Evolutionary conservation across 2,329 filamentous ascomycete species (phyloP), one percentile per base, ranked within the genome.

Genomic region (Fonsecaea pugnacius): DNA sequence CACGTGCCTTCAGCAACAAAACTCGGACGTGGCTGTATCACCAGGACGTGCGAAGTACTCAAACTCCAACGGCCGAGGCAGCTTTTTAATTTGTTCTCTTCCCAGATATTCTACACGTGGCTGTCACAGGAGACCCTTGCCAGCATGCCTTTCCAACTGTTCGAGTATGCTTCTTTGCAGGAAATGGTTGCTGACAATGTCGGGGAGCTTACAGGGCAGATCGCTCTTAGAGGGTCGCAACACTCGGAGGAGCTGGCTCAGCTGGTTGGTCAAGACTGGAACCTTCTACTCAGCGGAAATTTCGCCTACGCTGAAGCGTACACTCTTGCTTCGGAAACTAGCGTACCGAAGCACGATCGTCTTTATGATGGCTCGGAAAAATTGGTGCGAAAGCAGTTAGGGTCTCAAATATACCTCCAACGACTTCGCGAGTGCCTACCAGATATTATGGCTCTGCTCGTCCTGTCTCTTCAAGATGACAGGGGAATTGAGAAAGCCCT

Each of bases 81-180:
- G 36, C 79, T 99, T 0, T 97, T 99, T 73, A 81, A 82, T 5
- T 80, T 98, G 0, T 99, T 98, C 73, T 88, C 91, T 6, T 88
- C 93, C 1, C 95, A 99, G 72, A 82, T 99, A 6, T 80, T 98
- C 2, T 96, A 91, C 73, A 96, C 92, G 0, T 99, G 93, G 94
- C 85, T 96, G 3, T 87, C 91, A 67, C 78, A 79, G 0, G 85
- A 89, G 64, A 77, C 79, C 1, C 79, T 96, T 7, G 80, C 84
- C n/a, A 82, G 86, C 3, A 90, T 99, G 55, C 94, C 95, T 0
- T 96, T 86, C 72, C 80, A 83, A n/a, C 90, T 95, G 1, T 99
- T 99, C 75, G 89, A 88, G 1, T 99, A 96, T 73, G 64, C 77
- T 1, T 86, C 78, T 16, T 82, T 98, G 1, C 75, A 82, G 18